These are phyloP conservation scores for Beauveria pseudobassiana DNA, from an alignment of 2,329 filamentous ascomycete genomes.

Conservation along the genomic window DNA sequence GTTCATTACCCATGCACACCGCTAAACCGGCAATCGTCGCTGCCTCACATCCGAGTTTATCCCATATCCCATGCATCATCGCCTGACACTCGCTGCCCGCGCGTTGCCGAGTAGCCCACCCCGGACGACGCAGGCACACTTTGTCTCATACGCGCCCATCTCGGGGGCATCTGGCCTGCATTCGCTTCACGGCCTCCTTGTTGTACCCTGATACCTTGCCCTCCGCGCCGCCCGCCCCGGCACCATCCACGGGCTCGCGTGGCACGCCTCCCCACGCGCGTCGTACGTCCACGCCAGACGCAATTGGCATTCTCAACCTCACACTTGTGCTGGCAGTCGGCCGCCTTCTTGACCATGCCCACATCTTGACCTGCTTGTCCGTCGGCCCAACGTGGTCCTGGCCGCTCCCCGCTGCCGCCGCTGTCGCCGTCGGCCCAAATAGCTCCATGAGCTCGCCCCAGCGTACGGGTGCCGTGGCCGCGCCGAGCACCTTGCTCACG, in stretches of 20 bases:
- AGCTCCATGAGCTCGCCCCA: slow-evolving; percentile 45
- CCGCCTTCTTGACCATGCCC: slow-evolving; percentile 30
- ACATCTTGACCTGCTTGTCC: slow-evolving; percentile 34
- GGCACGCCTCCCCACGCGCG: slow-evolving; percentile 30
- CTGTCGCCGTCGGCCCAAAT: slow-evolving; percentile 30
- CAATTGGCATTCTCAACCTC: slow-evolving; percentile 22
- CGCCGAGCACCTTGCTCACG: slow-evolving; percentile 34
- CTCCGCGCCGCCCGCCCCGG: slow-evolving; percentile 25
- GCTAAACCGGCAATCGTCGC: no score
- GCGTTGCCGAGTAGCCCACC: not conserved
- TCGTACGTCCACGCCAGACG: slow-evolving; percentile 49
- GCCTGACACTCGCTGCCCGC: not conserved
- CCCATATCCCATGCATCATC: not conserved
- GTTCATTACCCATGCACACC: no score
- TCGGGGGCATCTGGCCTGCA: slow-evolving; percentile 19
- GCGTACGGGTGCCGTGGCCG: slow-evolving; percentile 32
- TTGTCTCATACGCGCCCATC: not conserved
- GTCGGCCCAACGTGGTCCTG: slow-evolving; percentile 45
- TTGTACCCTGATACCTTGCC: slow-evolving; percentile 26
- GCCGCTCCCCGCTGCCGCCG: slow-evolving; percentile 22
- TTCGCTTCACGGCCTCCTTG: slow-evolving; percentile 21
- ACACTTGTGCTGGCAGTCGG: slow-evolving; percentile 38
- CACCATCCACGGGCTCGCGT: slow-evolving; percentile 42
- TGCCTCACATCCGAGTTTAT: no score
- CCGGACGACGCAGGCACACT: not conserved